A percentile compares a stretch with the other conserved stretches of the same genome.
These are phyloP conservation scores for Colletotrichum magnum DNA, from an alignment of 2,329 filamentous ascomycete genomes.

Conservation along the genomic window DNA sequence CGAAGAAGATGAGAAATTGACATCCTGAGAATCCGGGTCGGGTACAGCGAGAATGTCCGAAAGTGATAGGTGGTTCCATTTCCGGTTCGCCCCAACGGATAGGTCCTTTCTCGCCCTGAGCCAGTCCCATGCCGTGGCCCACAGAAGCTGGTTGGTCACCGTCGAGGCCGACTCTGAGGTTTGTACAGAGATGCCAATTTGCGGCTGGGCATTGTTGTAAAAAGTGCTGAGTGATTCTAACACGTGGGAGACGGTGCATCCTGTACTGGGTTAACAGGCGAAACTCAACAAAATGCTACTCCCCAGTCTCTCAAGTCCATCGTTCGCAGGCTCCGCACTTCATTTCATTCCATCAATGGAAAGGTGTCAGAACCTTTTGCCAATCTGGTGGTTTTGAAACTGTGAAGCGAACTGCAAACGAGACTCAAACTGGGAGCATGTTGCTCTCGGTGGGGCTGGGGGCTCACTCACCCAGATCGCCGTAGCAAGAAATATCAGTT, in stretches of 20 bases:
- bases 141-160: conserved; percentile 30
- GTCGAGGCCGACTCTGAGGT: background rate
- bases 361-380: background rate
- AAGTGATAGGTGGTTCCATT: conserved; percentile 42
- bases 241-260: conserved; percentile 38
- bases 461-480: conserved; percentile 39
- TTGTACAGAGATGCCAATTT: conserved; percentile 9
- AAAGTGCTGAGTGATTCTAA: conserved; percentile 32
- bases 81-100: conserved; percentile 41
- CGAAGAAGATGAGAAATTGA: background rate
- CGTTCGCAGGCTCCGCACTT: background rate
- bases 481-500: conserved; percentile 42
- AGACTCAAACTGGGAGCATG: background rate
- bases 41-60: conserved; percentile 39
- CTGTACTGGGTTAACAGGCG: conserved; percentile 26
- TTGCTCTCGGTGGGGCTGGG: conserved; percentile 3
- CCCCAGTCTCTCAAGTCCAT: background rate
- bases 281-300: background rate
- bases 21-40: conserved; percentile 28
- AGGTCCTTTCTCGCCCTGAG: conserved; percentile 43
- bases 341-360: background rate
- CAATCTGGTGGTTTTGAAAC: too few relatives aligned
- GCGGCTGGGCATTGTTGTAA: conserved; percentile 24
- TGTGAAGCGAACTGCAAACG: background rate
- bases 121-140: conserved; percentile 44